Evolutionary conservation across 2,329 filamentous ascomycete species (phyloP), one percentile per base, ranked within the genome.

Genomic region (Apiospora malaysiana): DNA sequence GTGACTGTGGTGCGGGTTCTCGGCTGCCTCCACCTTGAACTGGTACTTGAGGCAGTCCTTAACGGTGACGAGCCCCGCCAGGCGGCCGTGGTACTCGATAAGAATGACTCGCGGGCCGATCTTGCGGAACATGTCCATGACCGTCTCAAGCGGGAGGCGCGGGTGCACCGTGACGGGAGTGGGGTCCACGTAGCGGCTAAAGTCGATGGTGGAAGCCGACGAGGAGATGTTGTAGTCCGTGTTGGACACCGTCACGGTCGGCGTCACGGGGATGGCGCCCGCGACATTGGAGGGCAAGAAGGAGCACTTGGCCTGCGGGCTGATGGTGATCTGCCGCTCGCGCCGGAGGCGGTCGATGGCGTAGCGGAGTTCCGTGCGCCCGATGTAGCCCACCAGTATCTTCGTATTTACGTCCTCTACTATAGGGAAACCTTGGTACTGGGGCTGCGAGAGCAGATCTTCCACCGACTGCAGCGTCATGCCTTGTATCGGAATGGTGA

Each of bases 91-190:
- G 79, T 97, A 92, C 81, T 99, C 96, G 49, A 98, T 92, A 4
- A 99, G 87, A 68, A 99, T 95, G 7, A 98, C 94, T 1, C 96
- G 90, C 0, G 95, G 96, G 0, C 96, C 96, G 80, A 99, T 97
- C 84, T 98, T 99, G 81, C 95, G 95, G 85, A 99, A 99, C 14
- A 99, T 87, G 79, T 99, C 96, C 94, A 99, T 98, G 43, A 97
- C 95, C 0, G 96, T 99, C 82, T 99, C 96, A 0, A 99, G 89
- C 0, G 95, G 93, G 0, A 98, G 89, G 1, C 94, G 91, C 0
- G 96, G 96, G 78, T 99, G 96, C 0, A 95, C 95, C 0, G 94
- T 93, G 1, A 99, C 89, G 0, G 96, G 96, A 0, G 95, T 97
- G 10, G 91, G 88, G 79, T 99, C 95, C 69, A 97, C 91, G 78